Evolutionary conservation across 176 grass and related monocot species (phyloP).

Genomic region (Areca catechu): DNA sequence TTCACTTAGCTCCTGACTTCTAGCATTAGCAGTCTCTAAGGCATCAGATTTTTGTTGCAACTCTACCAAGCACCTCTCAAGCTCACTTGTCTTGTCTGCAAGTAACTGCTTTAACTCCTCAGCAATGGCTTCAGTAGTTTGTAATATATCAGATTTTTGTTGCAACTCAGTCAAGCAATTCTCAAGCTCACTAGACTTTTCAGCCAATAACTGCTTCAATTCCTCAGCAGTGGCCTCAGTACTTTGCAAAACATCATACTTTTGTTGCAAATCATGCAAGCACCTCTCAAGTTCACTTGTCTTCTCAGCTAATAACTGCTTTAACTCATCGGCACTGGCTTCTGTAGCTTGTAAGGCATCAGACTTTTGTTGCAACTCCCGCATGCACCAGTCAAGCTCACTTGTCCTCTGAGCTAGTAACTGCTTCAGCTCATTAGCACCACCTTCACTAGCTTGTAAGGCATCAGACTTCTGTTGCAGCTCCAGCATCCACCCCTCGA

Average conservation of each 20-base stretch:
- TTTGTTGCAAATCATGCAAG: slow-evolving; percentile 3
- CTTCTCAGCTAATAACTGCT: slow-evolving; percentile 21
- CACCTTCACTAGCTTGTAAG: slow-evolving; percentile 7
- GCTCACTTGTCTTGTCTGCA: slow-evolving; percentile 24
- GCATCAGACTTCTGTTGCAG: slow-evolving; percentile 20
- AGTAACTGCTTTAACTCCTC: slow-evolving; percentile 10
- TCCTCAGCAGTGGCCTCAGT: slow-evolving; percentile 8
- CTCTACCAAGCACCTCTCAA: slow-evolving; percentile 64
- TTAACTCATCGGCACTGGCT: slow-evolving; percentile 2
- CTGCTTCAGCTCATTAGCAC: slow-evolving; percentile 4
- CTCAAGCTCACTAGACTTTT: slow-evolving; percentile 40
- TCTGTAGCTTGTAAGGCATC: slow-evolving; percentile 9
- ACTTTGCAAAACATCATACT: not conserved
- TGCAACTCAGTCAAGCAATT: slow-evolving; percentile 14
- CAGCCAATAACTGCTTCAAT: slow-evolving; percentile 5
- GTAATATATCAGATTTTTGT: slow-evolving; percentile 5
- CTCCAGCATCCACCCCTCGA: slow-evolving; percentile 25
- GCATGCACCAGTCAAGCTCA: slow-evolving; percentile 6
- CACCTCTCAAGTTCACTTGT: slow-evolving; percentile 12
- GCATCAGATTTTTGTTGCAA: slow-evolving; percentile 50
- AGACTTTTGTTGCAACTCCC: slow-evolving; percentile 18
- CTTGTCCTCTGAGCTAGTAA: slow-evolving; percentile 11
- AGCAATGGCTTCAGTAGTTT: not conserved
- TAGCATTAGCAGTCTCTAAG: slow-evolving; percentile 57
- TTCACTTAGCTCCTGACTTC: slow-evolving; percentile 47